Conservation (phyloP, 495 filamentous ascomycete species). For the Penicillium flavigenum region DNA sequence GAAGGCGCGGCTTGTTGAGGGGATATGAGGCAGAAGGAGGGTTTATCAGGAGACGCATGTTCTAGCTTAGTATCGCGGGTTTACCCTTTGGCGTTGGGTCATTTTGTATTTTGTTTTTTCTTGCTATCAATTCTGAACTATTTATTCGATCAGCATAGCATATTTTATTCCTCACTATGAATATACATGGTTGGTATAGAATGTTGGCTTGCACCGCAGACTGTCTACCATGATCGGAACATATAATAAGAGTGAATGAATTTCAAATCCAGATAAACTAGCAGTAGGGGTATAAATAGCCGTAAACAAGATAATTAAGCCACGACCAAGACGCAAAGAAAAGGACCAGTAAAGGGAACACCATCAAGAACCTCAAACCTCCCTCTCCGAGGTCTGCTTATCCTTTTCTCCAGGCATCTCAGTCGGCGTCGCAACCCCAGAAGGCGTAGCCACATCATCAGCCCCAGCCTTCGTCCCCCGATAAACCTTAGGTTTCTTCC, state of each 20-base stretch:
- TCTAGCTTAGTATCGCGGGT: not conserved
- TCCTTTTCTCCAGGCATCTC: slow-evolving; percentile 32
- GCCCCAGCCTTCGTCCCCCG: slow-evolving; percentile 22
- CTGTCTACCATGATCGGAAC: too few species aligned
- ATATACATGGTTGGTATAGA: not conserved
- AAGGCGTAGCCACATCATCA: slow-evolving; percentile 27
- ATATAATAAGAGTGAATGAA: not conserved
- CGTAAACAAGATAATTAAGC: not conserved
- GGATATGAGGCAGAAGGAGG: not conserved
- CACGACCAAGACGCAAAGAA: not conserved
- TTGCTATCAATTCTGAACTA: not conserved
- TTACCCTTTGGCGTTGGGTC: slow-evolving; percentile 3
- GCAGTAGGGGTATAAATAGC: slow-evolving; percentile 21
- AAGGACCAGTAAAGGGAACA: not conserved
- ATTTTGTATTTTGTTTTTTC: not conserved
- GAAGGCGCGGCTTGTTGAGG: not conserved
- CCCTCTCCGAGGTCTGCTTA: slow-evolving; percentile 21
- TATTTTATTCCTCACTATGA: not conserved
- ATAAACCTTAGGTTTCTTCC: slow-evolving; percentile 46
- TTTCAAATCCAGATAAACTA: not conserved
- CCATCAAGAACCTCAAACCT: not conserved
- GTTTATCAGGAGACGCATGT: not conserved
- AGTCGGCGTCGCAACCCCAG: slow-evolving; percentile 34
- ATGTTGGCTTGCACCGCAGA: not conserved
- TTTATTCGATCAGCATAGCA: not conserved